Evolutionary conservation across 139 green algal species (phyloP), one percentile per base, ranked within the genome.

Genomic region (Desmodesmus armatus): DNA sequence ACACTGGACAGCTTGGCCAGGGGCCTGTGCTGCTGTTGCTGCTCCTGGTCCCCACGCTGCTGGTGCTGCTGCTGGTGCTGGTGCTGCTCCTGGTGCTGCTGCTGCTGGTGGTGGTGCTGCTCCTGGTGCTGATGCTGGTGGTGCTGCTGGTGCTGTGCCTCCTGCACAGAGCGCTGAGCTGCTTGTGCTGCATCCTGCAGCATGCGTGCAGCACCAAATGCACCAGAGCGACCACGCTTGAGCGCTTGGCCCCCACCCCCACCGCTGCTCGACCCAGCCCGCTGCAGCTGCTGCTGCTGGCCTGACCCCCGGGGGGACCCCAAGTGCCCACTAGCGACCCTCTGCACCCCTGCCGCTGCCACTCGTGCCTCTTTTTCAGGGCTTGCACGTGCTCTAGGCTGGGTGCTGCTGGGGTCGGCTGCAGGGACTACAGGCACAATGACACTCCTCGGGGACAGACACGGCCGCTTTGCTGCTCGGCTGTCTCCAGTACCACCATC

Each of bases 201-300:
- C n/a, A 65, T 6, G n/a, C 55, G 25, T 65, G 55, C 55, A 6
- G 55, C 19, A 6, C 55, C 13, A 65, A 17, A 11, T 6, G 55
- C 47, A 55, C 9, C 47, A 55, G 9, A 7, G 47, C 47, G 7
- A 13, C 47, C 47, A 55, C 7, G 47, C 47, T 7, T 21, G 13
- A n/a, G n/a, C n/a, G n/a, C n/a, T n/a, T n/a, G n/a, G n/a, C n/a
- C n/a, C n/a, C n/a, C n/a, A n/a, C n/a, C n/a, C n/a, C n/a, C 67
- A 5, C 67, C 5, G 67, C 37, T 75, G 33, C 19, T n/a, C 49
- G 37, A 75, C 67, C 19, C 35, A 75, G 17, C 41, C 49, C 13
- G 67, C 67, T 75, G 67, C 67, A 51, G 11, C 2, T 29, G 47
- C 67, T 75, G 67, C 67, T 17, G 67, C 67, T 75, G 67, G n/a